Percentiles rank a stretch among this genome's conserved stretches.
Conservation (phyloP, 345 rosid species). For the Brassica carinata region DNA sequence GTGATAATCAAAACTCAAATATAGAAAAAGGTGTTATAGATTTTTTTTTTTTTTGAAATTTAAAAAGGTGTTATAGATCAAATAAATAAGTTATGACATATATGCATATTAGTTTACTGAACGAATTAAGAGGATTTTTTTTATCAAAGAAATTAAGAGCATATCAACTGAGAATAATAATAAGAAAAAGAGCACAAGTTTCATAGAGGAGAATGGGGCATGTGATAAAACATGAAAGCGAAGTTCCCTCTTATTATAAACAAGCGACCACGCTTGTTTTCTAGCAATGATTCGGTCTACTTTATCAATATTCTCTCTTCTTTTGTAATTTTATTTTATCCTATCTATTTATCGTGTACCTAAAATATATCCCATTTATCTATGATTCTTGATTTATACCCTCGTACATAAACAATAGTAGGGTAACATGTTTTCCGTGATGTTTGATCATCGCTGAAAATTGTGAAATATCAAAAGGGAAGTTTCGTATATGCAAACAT, state of each 20-base stretch:
- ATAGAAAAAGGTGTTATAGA: not conserved
- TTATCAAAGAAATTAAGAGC: not conserved
- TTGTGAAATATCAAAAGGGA: not conserved
- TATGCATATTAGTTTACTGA: constrained; percentile 7
- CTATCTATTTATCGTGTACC: not conserved
- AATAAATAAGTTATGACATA: not conserved
- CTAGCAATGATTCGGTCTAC: constrained; percentile 84
- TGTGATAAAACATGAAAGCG: constrained; percentile 65
- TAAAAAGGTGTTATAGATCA: not conserved
- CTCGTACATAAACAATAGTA: not conserved
- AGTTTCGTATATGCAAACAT: not conserved
- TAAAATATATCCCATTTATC: not conserved
- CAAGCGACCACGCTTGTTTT: constrained; percentile 93
- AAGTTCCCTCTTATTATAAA: constrained; percentile 57
- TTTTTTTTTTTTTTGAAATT: no score
- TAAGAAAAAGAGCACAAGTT: constrained; percentile 34
- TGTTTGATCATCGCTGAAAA: not conserved
- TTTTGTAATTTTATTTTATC: not conserved
- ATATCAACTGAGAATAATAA: constrained; percentile 3
- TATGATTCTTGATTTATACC: not conserved
- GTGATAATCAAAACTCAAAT: not conserved
- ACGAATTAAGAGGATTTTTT: not conserved
- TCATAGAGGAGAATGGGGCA: constrained; percentile 45
- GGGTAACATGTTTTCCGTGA: constrained; percentile 3
- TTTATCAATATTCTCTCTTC: constrained; percentile 48